Evolutionary conservation across 2,329 filamentous ascomycete species (phyloP).

Genomic region (Cladosporium sp.): DNA sequence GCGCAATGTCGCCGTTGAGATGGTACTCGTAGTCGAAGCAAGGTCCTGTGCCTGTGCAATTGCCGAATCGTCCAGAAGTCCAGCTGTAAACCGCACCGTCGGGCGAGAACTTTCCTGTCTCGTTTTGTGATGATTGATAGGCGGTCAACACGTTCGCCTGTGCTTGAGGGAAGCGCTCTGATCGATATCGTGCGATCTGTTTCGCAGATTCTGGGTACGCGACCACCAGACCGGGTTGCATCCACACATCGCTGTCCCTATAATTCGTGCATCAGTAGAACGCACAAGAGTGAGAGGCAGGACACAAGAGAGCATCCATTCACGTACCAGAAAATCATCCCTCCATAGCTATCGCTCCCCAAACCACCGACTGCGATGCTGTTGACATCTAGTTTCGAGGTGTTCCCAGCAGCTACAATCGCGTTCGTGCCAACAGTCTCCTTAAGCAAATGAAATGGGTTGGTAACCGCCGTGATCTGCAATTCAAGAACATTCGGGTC

Average conservation of each 20-base stretch:
- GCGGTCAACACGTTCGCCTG: conserved; percentile 58
- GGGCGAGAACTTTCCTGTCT: conserved; percentile 56
- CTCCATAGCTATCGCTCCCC: conserved; percentile 67
- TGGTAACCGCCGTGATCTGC: conserved; percentile 56
- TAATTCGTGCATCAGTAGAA: not conserved
- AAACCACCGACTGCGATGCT: conserved; percentile 70
- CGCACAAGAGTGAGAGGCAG: not conserved
- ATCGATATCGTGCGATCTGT: conserved; percentile 65
- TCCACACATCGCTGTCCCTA: conserved; percentile 63
- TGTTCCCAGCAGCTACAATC: conserved; percentile 49
- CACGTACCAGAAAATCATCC: conserved; percentile 60
- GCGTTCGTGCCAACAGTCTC: conserved; percentile 58
- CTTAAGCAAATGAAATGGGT: conserved; percentile 58
- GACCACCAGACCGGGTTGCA: conserved; percentile 66
- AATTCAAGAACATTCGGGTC: conserved; percentile 59
- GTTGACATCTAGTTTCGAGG: conserved; percentile 57
- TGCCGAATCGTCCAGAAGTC: conserved; percentile 67
- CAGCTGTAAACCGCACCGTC: conserved; percentile 66
- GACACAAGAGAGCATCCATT: not conserved
- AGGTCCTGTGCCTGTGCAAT: conserved; percentile 61
- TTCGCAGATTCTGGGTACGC: conserved; percentile 63
- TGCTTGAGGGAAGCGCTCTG: conserved; percentile 60
- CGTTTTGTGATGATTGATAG: conserved; percentile 60
- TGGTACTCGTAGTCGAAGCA: conserved; percentile 75
- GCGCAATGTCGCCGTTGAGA: conserved; percentile 67